Evolutionary conservation across 345 rosid species (phyloP), one percentile per base, ranked within the genome.

Genomic region (Noccaea caerulescens): DNA sequence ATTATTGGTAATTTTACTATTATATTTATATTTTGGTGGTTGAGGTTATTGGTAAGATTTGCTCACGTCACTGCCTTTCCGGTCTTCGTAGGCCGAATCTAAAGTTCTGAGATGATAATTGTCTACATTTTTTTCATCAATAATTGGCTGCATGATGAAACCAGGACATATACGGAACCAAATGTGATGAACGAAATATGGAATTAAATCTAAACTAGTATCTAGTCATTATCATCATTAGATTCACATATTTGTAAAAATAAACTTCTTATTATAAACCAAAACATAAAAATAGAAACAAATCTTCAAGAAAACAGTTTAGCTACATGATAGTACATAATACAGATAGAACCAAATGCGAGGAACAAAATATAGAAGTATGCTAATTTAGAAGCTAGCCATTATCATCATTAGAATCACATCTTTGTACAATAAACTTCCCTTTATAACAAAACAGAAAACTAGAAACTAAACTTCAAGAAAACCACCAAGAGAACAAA

Each of bases 11-110:
- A 44, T 14, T 7, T 43, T 61, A 52, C 3, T 42, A 41, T 52
- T 52, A 32, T 20, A 34, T 64, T 49, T 52, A 54, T 54, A 38
- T 38, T 58, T 39, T 42, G 30, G 18, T 72, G 8, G 53, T 16
- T 61, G 14, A 33, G 37, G 25, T 72, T 44, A 44, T 44, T 72
- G 63, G 76, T 72, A 62, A 45, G 76, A 53, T 72, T 72, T 72
- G 76, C 63, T 63, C 18, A 54, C 69, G 76, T 63, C 76, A 72
- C 46, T 42, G 42, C 32, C 16, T 42, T 61, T 33, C 61, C 3
- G n/a, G 34, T 71, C 44, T 62, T 63, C 75, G 69, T 71, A 32
- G 37, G 68, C 45, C 68, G 55, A 61, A 71, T 71, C 60, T 41
- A 69, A 46, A 36, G 66, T 33, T 49, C 7, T 39, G 33, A 39